Evolutionary conservation across 1,284 basidiomycete species (phyloP), one percentile per base, ranked within the genome.

Genomic region (Ceratobasidium sp.): DNA sequence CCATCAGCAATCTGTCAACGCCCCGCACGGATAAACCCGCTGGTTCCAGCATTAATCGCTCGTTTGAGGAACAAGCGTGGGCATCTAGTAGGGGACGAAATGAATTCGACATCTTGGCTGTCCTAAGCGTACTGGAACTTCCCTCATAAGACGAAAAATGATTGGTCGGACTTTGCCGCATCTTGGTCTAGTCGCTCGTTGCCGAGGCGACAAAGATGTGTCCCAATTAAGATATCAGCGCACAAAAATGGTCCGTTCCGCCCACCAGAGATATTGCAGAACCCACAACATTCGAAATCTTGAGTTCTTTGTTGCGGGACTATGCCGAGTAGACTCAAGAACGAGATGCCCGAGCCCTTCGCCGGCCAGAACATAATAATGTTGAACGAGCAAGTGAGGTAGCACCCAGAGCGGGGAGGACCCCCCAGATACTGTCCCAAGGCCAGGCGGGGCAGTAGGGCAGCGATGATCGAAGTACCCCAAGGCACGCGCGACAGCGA

Each of bases 401-500:
- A 61, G 31, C 58, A 43, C 58, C 34, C 58, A 54, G 53, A 34
- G 53, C 53, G 53, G 53, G 19, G 41, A 56, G 37, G 13, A 31
- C 39, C 65, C 53, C 37, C 65, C 31, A 69, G 37, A 54, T 69
- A 37, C 53, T 58, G 53, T n/a, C 11, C 9, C 11, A 68, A 34
- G 3, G n/a, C 13, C 27, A 41, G 31, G 37, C 53, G 29, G 65
- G 16, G 53, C 27, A 39, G 65, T 29, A 53, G 43, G 46, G 53
- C 51, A 69, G 31, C 51, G 24, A 58, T 69, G 65, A 69, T 69
- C 65, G 65, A 69, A 39, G 51, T 69, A 54, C 65, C 53, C 46
- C 65, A 69, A 69, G 65, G 65, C 65, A 69, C 65, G 51, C 39
- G 49, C 49, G 22, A n/a, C 37, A 61, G 31, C 27, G 58, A 61